Conservation (phyloP, 2,329 filamentous ascomycete species). For the Epicoccum sorghinum region DNA sequence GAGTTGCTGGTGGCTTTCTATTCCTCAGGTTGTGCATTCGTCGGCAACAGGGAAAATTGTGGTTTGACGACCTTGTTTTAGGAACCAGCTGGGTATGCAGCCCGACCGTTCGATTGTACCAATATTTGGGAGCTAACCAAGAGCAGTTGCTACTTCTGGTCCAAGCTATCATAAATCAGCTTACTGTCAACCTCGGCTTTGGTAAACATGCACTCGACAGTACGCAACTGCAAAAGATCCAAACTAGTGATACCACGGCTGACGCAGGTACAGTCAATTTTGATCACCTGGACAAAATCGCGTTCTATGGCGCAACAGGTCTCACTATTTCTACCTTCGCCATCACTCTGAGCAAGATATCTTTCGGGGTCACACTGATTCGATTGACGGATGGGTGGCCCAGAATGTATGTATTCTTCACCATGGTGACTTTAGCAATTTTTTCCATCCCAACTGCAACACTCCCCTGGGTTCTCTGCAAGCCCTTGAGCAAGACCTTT, state of each 20-base stretch:
- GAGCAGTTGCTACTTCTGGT: conserved; percentile 14
- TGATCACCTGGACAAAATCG: conserved; percentile 11
- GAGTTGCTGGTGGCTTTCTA: conserved; percentile 14
- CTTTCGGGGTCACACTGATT: conserved; percentile 22
- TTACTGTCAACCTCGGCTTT: conserved; percentile 19
- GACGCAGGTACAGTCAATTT: background rate
- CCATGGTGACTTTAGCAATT: conserved; percentile 14
- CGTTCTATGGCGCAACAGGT: conserved; percentile 16
- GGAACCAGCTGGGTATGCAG: conserved; percentile 17
- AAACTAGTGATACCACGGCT: background rate
- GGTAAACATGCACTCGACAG: conserved; percentile 20
- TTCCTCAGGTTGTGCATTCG: conserved; percentile 16
- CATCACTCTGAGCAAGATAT: conserved; percentile 23
- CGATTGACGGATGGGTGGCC: conserved; percentile 18
- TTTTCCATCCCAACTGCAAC: conserved; percentile 16
- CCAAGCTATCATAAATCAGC: conserved; percentile 22
- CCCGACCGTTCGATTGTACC: background rate
- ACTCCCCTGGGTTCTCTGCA: conserved; percentile 19
- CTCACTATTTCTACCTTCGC: conserved; percentile 18
- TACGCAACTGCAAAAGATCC: conserved; percentile 1
- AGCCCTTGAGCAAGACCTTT: conserved; percentile 18
- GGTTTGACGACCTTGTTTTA: conserved; percentile 20
- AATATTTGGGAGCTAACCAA: background rate
- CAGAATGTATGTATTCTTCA: conserved; percentile 15
- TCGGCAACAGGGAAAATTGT: conserved; percentile 19